Percentiles rank a stretch among this genome's conserved stretches.
Conservation (phyloP, 257 asterid species). For the Thymus quinquecostatus region DNA sequence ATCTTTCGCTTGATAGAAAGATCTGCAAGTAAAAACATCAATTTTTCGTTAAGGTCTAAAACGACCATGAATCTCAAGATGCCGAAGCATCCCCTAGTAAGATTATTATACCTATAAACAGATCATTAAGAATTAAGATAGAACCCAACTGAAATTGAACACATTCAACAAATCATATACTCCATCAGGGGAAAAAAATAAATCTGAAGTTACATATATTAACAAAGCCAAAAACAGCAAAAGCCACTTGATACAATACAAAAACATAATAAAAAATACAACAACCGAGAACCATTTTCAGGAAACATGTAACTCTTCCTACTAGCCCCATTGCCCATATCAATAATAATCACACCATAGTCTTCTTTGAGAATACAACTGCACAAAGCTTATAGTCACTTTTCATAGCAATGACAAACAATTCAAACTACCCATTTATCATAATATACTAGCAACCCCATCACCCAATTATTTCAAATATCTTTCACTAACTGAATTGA, state of each 20-base stretch:
- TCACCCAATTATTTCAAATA: neutral
- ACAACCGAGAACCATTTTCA: neutral
- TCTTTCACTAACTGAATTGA: neutral
- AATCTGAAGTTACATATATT: no score
- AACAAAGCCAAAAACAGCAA: neutral
- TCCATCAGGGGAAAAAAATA: no score
- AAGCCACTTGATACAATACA: neutral
- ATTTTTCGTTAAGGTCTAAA: slow-evolving; percentile 3
- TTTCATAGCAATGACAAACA: neutral
- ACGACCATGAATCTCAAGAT: slow-evolving; percentile 3
- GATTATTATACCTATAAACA: neutral
- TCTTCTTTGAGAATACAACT: neutral
- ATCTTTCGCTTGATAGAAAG: slow-evolving; percentile 81
- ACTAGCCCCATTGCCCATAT: neutral
- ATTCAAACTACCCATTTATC: no score
- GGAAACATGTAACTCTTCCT: neutral
- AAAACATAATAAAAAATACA: neutral
- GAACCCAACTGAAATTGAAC: neutral
- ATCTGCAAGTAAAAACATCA: slow-evolving; percentile 47
- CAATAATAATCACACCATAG: neutral
- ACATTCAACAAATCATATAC: neutral
- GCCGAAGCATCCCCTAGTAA: no score
- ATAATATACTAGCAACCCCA: neutral
- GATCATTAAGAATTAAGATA: neutral
- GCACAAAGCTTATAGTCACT: neutral